phyloP scores from a whole-genome alignment of 352 stramenopile species.

The Phytophthora rubi region DNA sequence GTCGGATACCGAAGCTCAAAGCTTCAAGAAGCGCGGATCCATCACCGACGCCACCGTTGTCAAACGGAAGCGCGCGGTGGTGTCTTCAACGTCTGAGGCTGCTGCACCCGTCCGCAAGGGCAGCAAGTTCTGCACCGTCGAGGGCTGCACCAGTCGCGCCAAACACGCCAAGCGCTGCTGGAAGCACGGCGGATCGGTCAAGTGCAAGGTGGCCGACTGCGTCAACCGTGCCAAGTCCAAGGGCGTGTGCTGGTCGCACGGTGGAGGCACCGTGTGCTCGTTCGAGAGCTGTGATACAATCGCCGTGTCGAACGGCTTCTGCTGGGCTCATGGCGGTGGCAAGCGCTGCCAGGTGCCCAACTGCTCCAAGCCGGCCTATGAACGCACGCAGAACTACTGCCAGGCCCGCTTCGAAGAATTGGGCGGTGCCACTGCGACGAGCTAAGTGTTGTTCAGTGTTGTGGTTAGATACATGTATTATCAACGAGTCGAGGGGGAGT shows the following conservation, averaged over 20 bases:
- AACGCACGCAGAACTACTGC: slow-evolving; percentile 48
- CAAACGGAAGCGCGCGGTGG: slow-evolving; percentile 22
- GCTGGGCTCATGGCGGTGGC: slow-evolving; percentile 44
- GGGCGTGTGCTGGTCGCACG: slow-evolving; percentile 65
- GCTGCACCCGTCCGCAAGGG: slow-evolving; percentile 33
- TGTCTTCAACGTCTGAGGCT: slow-evolving; percentile 5
- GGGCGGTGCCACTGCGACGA: background rate
- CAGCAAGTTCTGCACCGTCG: slow-evolving; percentile 58
- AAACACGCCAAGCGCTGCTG: slow-evolving; percentile 65
- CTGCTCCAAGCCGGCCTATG: slow-evolving; percentile 49
- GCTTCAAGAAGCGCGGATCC: slow-evolving; percentile 1
- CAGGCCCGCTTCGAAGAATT: slow-evolving; percentile 34
- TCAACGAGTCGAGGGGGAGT: background rate
- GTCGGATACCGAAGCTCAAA: slow-evolving; percentile 23
- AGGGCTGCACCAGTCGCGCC: slow-evolving; percentile 48
- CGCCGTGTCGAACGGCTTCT: slow-evolving; percentile 55
- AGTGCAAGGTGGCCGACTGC: slow-evolving; percentile 64
- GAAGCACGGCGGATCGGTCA: slow-evolving; percentile 60
- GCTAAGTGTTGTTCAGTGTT: slow-evolving; percentile 14
- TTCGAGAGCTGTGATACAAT: slow-evolving; percentile 56
- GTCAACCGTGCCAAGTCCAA: slow-evolving; percentile 69
- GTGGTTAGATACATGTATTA: slow-evolving; percentile 3
- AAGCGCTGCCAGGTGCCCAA: slow-evolving; percentile 42
- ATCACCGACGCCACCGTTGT: slow-evolving; percentile 5
- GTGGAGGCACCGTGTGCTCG: slow-evolving; percentile 54